Percentiles rank a stretch among this genome's conserved stretches.
phyloP scores from a whole-genome alignment of 2,329 filamentous ascomycete genomes.

The Bipolaris oryzae region DNA sequence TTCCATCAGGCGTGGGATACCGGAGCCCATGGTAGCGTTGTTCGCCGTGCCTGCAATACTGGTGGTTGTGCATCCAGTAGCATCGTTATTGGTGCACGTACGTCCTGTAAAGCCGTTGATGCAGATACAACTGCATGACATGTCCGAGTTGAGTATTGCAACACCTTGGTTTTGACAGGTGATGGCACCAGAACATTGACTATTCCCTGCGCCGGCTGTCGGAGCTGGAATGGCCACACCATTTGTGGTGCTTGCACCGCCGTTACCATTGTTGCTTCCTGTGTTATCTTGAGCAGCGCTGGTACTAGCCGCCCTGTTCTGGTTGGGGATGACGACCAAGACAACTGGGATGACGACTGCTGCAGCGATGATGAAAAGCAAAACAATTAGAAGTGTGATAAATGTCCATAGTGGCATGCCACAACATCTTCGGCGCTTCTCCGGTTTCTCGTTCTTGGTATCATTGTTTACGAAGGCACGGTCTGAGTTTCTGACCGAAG shows the following conservation, averaged over 20 bases:
- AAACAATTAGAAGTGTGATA: slow-evolving; percentile 66
- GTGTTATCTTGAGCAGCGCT: slow-evolving; percentile 26
- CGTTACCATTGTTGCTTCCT: slow-evolving; percentile 21
- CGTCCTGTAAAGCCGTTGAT: slow-evolving; percentile 81
- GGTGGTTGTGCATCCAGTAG: slow-evolving; percentile 62
- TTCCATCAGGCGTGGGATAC: slow-evolving; percentile 75
- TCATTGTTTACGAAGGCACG: not conserved
- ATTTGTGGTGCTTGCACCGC: slow-evolving; percentile 30
- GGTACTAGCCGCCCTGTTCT: slow-evolving; percentile 41
- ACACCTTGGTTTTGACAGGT: slow-evolving; percentile 81
- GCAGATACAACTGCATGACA: slow-evolving; percentile 82
- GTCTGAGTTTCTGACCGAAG: slow-evolving; percentile 22
- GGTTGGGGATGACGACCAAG: slow-evolving; percentile 64
- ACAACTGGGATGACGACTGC: slow-evolving; percentile 80
- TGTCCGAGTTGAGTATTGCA: slow-evolving; percentile 68
- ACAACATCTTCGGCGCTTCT: slow-evolving; percentile 71
- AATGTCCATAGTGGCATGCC: slow-evolving; percentile 84
- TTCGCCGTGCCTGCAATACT: slow-evolving; percentile 50
- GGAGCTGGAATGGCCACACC: slow-evolving; percentile 25
- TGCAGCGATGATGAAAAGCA: slow-evolving; percentile 75
- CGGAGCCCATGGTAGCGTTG: slow-evolving; percentile 76
- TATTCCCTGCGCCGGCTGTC: slow-evolving; percentile 25
- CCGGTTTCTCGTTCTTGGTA: slow-evolving; percentile 32
- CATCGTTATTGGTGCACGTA: slow-evolving; percentile 59
- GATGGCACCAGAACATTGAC: slow-evolving; percentile 64